Evolutionary conservation across 2,329 filamentous ascomycete genomes (phyloP).

Genomic region (Aureobasidium sp.): DNA sequence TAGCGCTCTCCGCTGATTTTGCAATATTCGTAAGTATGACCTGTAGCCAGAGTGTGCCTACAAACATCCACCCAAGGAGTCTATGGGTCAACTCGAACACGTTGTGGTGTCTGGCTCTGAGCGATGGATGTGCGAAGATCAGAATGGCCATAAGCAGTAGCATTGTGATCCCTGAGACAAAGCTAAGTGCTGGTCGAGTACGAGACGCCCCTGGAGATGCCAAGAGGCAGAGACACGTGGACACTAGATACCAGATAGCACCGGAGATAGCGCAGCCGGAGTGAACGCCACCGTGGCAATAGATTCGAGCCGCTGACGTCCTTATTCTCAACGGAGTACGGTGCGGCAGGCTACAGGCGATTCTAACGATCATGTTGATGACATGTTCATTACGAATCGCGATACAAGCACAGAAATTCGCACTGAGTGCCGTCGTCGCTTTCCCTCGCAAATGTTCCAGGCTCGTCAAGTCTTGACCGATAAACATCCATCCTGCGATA

Average conservation of each 20-base stretch:
- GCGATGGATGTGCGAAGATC: conserved; percentile 54
- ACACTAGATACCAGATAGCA: conserved; percentile 38
- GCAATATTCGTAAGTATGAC: conserved; percentile 41
- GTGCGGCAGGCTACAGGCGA: background rate
- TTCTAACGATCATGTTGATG: background rate
- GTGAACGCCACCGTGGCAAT: conserved; percentile 36
- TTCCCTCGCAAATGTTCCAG: background rate
- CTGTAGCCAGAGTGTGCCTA: conserved; percentile 59
- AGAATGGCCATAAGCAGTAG: conserved; percentile 54
- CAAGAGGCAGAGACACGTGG: conserved; percentile 29
- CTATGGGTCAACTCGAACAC: conserved; percentile 65
- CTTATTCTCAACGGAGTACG: background rate
- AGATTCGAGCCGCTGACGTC: conserved; percentile 30
- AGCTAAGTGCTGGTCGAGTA: conserved; percentile 32
- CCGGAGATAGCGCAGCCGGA: conserved; percentile 32
- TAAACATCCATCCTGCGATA: background rate
- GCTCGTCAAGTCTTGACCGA: background rate
- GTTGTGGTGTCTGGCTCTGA: conserved; percentile 60
- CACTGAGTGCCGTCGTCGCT: background rate
- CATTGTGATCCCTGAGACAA: conserved; percentile 53
- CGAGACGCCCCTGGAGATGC: conserved; percentile 19
- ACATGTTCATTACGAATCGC: background rate
- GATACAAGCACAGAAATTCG: background rate
- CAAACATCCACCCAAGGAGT: conserved; percentile 61
- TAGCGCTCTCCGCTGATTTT: conserved; percentile 41